Percentiles rank a stretch among this genome's conserved stretches.
Conservation (phyloP, 495 filamentous ascomycete genomes). For the Lichina pygmaea region DNA sequence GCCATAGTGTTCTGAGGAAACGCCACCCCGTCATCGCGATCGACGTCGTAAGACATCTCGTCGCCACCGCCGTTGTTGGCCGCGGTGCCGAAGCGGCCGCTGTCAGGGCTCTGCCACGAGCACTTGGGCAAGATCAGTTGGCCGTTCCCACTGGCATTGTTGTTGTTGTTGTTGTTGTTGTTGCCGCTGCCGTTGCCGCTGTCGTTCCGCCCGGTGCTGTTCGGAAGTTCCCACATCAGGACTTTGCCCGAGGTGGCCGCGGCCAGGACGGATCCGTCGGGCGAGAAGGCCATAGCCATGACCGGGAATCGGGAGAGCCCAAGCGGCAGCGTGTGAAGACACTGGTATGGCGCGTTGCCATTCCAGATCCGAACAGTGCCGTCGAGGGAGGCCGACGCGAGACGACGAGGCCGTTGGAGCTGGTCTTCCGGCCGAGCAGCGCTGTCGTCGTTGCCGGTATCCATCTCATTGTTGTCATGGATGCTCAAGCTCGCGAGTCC, state of each 20-base stretch:
- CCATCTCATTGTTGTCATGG: no score
- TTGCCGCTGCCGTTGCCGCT: no score
- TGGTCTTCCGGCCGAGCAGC: background rate
- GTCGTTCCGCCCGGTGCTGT: no score
- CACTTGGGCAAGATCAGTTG: no score
- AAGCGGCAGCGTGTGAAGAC: conserved; percentile 17
- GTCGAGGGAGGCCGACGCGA: conserved; percentile 18
- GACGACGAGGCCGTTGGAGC: background rate
- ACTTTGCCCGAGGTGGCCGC: conserved; percentile 36
- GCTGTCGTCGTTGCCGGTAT: no score
- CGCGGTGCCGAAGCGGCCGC: conserved; percentile 1
- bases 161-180: no score
- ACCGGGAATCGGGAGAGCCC: conserved; percentile 21
- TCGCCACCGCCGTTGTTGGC: conserved; percentile 11
- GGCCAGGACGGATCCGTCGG: conserved; percentile 43
- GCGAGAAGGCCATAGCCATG: conserved; percentile 37
- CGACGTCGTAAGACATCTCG: conserved; percentile 9
- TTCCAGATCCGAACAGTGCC: conserved; percentile 45
- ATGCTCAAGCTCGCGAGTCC: background rate
- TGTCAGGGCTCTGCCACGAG: no score
- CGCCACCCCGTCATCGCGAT: conserved; percentile 17
- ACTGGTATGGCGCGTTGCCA: conserved; percentile 29
- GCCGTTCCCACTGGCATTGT: no score
- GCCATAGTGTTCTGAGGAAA: conserved; percentile 13
- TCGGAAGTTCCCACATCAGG: conserved; percentile 32